These are phyloP conservation scores for Thermoascus crustaceus DNA, from an alignment of 2,329 filamentous ascomycete genomes.

Conservation along the genomic window DNA sequence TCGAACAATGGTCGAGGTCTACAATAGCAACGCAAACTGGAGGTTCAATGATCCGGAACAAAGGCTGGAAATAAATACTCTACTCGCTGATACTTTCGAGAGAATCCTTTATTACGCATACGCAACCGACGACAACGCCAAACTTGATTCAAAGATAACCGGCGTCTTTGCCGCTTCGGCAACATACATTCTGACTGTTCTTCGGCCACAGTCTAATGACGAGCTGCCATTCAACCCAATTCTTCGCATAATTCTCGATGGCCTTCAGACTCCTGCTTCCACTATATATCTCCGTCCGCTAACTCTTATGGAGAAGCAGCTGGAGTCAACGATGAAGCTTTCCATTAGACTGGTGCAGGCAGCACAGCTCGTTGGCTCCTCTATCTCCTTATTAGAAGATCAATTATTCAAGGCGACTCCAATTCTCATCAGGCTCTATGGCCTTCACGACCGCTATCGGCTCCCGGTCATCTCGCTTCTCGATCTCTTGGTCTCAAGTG, in stretches of 20 bases:
- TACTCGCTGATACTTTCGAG: slow-evolving; percentile 62
- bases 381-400: slow-evolving; percentile 60
- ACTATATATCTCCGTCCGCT: slow-evolving; percentile 53
- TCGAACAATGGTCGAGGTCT: slow-evolving; percentile 68
- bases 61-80: slow-evolving; percentile 58
- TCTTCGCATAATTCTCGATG: slow-evolving; percentile 59
- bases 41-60: slow-evolving; percentile 64
- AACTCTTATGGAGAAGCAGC: slow-evolving; percentile 53
- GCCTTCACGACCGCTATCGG: slow-evolving; percentile 58
- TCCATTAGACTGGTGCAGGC: slow-evolving; percentile 63
- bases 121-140: slow-evolving; percentile 58
- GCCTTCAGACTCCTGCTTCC: slow-evolving; percentile 51
- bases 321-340: slow-evolving; percentile 57
- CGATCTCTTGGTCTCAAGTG: slow-evolving; percentile 63
- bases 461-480: slow-evolving; percentile 60
- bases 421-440: slow-evolving; percentile 68
- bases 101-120: slow-evolving; percentile 65
- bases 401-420: slow-evolving; percentile 76
- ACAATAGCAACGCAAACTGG: slow-evolving; percentile 82
- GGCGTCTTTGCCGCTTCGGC: slow-evolving; percentile 64
- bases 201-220: slow-evolving; percentile 61
- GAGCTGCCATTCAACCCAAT: slow-evolving; percentile 71
- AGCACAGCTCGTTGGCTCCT: slow-evolving; percentile 54
- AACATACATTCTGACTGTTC: slow-evolving; percentile 65
- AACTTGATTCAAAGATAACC: slow-evolving; percentile 45